These are phyloP conservation scores for Backusella tarrabulga DNA, from an alignment of 192 early-diverging fungal species.

Conservation along the genomic window DNA sequence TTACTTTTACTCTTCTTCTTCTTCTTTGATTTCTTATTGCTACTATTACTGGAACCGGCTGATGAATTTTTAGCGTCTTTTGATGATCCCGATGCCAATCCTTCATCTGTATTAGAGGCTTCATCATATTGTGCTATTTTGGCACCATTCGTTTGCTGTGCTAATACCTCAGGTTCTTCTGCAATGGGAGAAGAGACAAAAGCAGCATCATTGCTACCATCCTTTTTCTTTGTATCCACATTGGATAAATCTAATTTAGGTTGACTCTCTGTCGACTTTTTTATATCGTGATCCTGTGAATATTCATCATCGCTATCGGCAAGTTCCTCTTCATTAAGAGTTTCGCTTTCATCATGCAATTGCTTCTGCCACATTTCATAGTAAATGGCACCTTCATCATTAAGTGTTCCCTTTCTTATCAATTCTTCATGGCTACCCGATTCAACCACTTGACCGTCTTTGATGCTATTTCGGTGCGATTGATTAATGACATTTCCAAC, in stretches of 20 bases:
- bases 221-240: background rate
- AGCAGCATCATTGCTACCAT: background rate
- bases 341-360: conserved; percentile 58
- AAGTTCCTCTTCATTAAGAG: background rate
- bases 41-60: background rate
- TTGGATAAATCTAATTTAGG: background rate
- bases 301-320: background rate
- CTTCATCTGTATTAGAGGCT: background rate
- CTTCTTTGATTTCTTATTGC: background rate
- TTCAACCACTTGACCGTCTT: conserved; percentile 80
- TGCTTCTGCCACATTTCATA: conserved; percentile 94
- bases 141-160: background rate
- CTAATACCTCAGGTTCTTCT: background rate
- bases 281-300: background rate
- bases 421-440: conserved; percentile 82
- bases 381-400: conserved; percentile 65
- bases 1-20: conserved; percentile 10
- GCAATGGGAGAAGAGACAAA: background rate
- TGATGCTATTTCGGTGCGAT: conserved; percentile 39
- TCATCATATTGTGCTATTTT: background rate
- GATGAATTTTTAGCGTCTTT: background rate
- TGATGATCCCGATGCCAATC: background rate
- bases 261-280: background rate
- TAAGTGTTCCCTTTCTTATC: conserved; percentile 44
- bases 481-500: background rate